Evolutionary conservation across 805 yeast species (phyloP).

Genomic region (Candida ponderosae): DNA sequence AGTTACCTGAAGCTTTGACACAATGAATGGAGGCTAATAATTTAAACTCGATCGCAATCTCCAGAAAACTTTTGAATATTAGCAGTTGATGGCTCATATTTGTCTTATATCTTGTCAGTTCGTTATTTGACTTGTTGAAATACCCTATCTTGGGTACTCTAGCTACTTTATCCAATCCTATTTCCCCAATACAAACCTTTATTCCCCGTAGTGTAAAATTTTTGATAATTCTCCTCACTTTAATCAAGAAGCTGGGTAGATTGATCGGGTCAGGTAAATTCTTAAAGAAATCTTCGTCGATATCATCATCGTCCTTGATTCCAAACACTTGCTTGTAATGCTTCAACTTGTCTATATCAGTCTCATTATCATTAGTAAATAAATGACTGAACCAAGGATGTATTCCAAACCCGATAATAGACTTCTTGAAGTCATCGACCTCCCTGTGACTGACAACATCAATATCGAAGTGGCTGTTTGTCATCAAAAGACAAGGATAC

Average conservation of each 20-base stretch:
- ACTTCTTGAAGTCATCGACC: constrained; percentile 7
- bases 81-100: constrained; percentile 55
- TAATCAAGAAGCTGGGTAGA: constrained; percentile 26
- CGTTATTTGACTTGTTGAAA: constrained; percentile 25
- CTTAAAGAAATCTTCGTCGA: constrained; percentile 32
- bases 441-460: constrained; percentile 27
- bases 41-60: constrained; percentile 39
- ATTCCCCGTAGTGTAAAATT: constrained; percentile 2
- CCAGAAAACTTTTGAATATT: constrained; percentile 43
- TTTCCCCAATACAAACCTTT: constrained; percentile 63
- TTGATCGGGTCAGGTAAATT: constrained; percentile 55
- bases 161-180: constrained; percentile 81
- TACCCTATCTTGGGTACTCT: constrained; percentile 55
- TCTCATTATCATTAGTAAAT: constrained; percentile 27
- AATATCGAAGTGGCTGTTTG: constrained; percentile 21
- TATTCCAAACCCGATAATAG: constrained; percentile 54
- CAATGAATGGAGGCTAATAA: constrained; percentile 73
- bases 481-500: constrained; percentile 33
- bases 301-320: no score
- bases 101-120: constrained; percentile 43
- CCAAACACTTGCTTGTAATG: no score
- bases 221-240: constrained; percentile 8
- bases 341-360: constrained; percentile 23
- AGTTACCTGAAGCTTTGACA: constrained; percentile 67
- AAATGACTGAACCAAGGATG: constrained; percentile 92